Evolutionary conservation across 441 rosid species (phyloP), one percentile per base, ranked within the genome.

Genomic region (Geranium incanum): DNA sequence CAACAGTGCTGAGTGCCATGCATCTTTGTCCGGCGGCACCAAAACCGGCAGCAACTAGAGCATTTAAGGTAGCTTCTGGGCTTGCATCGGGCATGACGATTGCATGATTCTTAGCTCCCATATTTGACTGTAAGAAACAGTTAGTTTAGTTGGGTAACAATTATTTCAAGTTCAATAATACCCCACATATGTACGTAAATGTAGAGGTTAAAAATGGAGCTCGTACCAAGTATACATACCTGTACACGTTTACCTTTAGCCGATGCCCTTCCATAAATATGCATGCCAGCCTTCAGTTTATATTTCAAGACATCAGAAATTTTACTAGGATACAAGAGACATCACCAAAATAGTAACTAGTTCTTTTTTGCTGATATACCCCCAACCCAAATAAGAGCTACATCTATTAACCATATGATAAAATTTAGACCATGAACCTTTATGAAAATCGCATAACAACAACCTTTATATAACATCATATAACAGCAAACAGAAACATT

Each of bases 1-100:
- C 95, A 69, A 91, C 86, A 0, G 92, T 89, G 83, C 98, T 93
- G 16, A 93, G 87, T 16, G 98, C 98, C 98, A 93, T 93, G 83
- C 98, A 93, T 78, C 98, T 88, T 75, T 91, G 98, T 74, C 98
- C 98, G 68, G 98, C 98, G 65, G 98, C 98, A 75, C 98, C 98
- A 87, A 93, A 93, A 33, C 97, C 98, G 75, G 98, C 98, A 76
- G 97, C 97, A 77, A 81, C 86, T 72, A 93, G 77, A 13, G 98
- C 96, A 78, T 87, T 93, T 66, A 93, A 73, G 66, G 98, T 80
- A 70, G 93, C 88, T 76, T 93, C 91, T 16, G 84, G 0, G 68
- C 83, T 88, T 63, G 98, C 96, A 83, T 93, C 96, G 75, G 97
- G 89, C 43, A 93, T 73, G 73, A 93, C 89, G 69, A 93, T 80